A percentile compares a stretch with the other conserved stretches of the same genome.
Conservation (phyloP, 257 asterid species). For the Solanum chilense region DNA sequence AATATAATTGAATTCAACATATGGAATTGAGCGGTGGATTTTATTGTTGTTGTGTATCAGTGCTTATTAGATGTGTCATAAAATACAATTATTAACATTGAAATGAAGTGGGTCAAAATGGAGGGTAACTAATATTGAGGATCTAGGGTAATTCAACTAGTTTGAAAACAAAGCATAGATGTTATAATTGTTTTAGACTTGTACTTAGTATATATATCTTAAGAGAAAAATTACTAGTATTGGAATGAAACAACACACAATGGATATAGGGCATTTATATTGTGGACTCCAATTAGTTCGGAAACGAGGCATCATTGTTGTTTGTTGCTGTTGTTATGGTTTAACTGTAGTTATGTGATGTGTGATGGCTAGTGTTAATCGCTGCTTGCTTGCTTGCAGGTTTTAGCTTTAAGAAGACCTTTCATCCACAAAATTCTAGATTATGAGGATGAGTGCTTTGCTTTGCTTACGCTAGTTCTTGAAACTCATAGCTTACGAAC, state of each 20-base stretch:
- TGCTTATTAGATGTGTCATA: neutral
- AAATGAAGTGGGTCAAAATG: neutral
- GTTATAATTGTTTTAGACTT: neutral
- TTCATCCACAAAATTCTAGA: conserved; percentile 83
- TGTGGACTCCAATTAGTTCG: neutral
- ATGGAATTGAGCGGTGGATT: neutral
- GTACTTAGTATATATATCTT: neutral
- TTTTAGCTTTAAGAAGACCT: conserved; percentile 85
- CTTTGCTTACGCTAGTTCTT: conserved; percentile 83
- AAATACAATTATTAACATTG: neutral
- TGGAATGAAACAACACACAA: neutral
- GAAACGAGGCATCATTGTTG: neutral
- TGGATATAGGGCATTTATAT: neutral
- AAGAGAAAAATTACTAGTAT: neutral
- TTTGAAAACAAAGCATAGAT: neutral
- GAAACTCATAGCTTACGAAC: conserved; percentile 94
- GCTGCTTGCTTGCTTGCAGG: conserved; percentile 30
- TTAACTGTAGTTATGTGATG: neutral
- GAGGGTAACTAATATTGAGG: neutral
- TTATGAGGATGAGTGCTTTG: conserved; percentile 88
- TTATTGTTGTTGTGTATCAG: neutral
- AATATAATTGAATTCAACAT: neutral
- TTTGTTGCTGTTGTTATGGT: neutral
- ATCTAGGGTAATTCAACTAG: neutral
- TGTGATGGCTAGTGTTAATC: neutral